These are phyloP conservation scores for Talaromyces funiculosus DNA, from an alignment of 2,329 filamentous ascomycete species.

Conservation along the genomic window DNA sequence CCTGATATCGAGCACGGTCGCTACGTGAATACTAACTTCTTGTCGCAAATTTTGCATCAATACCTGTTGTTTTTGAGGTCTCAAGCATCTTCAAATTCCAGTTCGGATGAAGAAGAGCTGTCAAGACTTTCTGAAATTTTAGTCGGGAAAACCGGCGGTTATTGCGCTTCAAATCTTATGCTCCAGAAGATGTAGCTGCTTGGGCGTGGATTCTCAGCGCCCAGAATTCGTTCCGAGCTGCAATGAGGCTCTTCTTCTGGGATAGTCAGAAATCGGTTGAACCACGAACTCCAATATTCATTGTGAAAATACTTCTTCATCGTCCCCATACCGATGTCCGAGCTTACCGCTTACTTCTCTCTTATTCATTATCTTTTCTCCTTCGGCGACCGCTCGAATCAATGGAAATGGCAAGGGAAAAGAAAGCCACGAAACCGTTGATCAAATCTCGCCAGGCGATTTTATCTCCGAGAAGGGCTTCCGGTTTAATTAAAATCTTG, in stretches of 20 bases:
- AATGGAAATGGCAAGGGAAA: neutral
- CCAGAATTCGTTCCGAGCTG: constrained; percentile 29
- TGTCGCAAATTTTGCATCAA: constrained; percentile 33
- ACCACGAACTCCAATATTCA: constrained; percentile 39
- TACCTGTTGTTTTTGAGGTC: constrained; percentile 22
- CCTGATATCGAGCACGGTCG: constrained; percentile 5
- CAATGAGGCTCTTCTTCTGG: constrained; percentile 30
- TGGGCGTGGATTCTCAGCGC: constrained; percentile 46
- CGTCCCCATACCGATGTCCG: constrained; percentile 35
- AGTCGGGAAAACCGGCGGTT: constrained; percentile 22
- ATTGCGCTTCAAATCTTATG: constrained; percentile 30
- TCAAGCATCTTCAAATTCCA: neutral
- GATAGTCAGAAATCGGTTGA: constrained; percentile 20
- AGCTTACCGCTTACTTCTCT: constrained; percentile 40
- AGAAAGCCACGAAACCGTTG: constrained; percentile 1
- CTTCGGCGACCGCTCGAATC: constrained; percentile 22
- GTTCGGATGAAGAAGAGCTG: constrained; percentile 20
- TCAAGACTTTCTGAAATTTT: constrained; percentile 29
- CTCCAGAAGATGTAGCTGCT: constrained; percentile 35
- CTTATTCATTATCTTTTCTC: constrained; percentile 33
- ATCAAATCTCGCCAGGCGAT: neutral
- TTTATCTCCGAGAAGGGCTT: constrained; percentile 23
- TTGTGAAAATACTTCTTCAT: constrained; percentile 45
- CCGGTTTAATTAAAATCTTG: constrained; percentile 43
- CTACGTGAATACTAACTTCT: constrained; percentile 9